Base-by-base conservation (phyloP, 2,329 filamentous ascomycete species). In the Phyllachora maydis region DNA sequence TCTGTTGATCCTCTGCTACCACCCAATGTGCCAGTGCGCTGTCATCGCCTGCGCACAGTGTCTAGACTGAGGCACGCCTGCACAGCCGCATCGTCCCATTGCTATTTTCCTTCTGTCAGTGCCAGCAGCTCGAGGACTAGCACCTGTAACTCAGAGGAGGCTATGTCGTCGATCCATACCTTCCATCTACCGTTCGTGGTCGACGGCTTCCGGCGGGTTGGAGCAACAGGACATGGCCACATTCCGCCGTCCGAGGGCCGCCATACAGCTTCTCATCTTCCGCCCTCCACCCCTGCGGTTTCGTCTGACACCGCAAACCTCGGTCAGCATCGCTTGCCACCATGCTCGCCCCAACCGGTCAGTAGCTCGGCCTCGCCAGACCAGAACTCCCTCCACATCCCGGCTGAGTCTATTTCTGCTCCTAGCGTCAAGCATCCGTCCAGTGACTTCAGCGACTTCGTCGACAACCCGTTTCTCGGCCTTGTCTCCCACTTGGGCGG, bases 401-500 rank as follows among this genome's bases (percentile, higher is more conserved):
- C 60, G 8, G 52, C 52, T 31, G 59, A 56, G 28, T 62, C 59
- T 9, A 41, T 50, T 23, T 54, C 54, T 3, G 50, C 46, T 13
- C 37, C 51, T 20, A 56, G 54, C 30, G 28, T 45, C 23, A 45
- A 56, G 31, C 61, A 57, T 31, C 56, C 56, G 32, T 39, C 53
- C 4, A 61, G 57, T 41, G 55, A 61, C 31, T 50, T 45, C 32
- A 44, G 54, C 34, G 60, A 55, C 16, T 31, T 40, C 20, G 35
- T 45, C 23, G 48, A 53, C 27, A 59, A 66, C 31, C 52, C 56
- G 9, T 62, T 61, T 43, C 58, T 57, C 26, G 54, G 53, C 26
- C 44, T 52, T 28, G 46, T 60, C 39, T 62, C 63, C 37, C 39
- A 46, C 30, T 21, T 42, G 18, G 47, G 54, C 11, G 45, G 39